These are phyloP conservation scores for Macadamia tetraphylla DNA, from an alignment of 164 flowering plant genomes.

Conservation along the genomic window DNA sequence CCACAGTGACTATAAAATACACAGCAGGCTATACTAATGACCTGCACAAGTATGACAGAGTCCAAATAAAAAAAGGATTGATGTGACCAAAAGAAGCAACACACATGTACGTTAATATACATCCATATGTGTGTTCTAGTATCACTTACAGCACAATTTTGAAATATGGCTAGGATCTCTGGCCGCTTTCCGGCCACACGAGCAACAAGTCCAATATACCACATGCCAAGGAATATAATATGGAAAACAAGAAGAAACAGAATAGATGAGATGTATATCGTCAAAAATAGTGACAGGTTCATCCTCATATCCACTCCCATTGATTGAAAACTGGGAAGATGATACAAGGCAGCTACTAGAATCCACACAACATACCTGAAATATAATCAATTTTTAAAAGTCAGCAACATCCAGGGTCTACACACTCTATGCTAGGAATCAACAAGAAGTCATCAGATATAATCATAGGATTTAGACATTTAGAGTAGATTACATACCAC, in stretches of 20 bases:
- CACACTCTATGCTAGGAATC: neutral
- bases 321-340: slow-evolving; percentile 98
- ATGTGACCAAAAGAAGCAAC: no score
- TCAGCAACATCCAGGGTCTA: neutral
- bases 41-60: slow-evolving; percentile 41
- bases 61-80: neutral
- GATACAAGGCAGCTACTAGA: slow-evolving; percentile 84
- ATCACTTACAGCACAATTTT: slow-evolving; percentile 91
- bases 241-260: slow-evolving; percentile 86
- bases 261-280: slow-evolving; percentile 78
- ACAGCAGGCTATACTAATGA: slow-evolving; percentile 93
- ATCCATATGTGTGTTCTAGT: neutral
- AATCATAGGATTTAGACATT: neutral
- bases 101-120: no score
- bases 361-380: slow-evolving; percentile 95
- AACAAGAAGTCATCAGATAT: neutral
- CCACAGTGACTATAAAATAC: slow-evolving; percentile 98
- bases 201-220: slow-evolving; percentile 98
- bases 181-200: slow-evolving; percentile 95
- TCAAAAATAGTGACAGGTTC: slow-evolving; percentile 88
- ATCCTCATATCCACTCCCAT: slow-evolving; percentile 99
- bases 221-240: slow-evolving; percentile 77
- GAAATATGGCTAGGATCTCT: slow-evolving; percentile 74
- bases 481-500: slow-evolving; percentile 47
- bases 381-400: neutral